Evolutionary conservation across 805 yeast species (phyloP), one percentile per base, ranked within the genome.

Genomic region (Candida ficus): DNA sequence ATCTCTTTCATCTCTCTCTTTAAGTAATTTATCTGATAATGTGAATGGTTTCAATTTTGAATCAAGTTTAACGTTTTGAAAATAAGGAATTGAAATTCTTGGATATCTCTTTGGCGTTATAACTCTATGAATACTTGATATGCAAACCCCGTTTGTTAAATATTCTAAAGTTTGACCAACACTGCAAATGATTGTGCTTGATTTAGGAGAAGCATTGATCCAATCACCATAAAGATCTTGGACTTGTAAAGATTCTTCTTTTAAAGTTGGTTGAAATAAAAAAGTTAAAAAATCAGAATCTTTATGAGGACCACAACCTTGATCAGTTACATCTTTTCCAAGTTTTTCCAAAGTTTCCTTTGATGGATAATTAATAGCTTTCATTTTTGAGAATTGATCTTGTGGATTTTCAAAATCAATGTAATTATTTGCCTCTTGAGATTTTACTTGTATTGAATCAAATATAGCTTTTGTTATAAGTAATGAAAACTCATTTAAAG

Each of bases 391-490:
- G 28, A 43, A 47, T n/a, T 47, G 43, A 7, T 20, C 17, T 14
- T 40, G 57, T 41, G 65, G 67, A 44, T 67, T 67, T 38, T 60
- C 54, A 8, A 62, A 60, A 41, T 67, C 63, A 46, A 64, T 52
- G 57, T 64, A 78, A 47, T 46, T 70, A 74, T 35, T 76, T 58
- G 4, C 73, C 62, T n/a, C 48, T 9, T 62, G 58, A 12, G 60
- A 42, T 1, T 68, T 63, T 4, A 81, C 55, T 1, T 75, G 78
- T 27, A 81, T 63, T 5, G 83, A 65, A 50, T 79, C 83, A 22
- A 76, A 70, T 4, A 78, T 73, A 23, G 76, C 64, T 29, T 57
- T 53, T 20, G 75, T 61, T 41, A 80, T 63, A 19, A 48, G 45
- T 5, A 62, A 53, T 17, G 78, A 60, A 20, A 80, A 63, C 3